Evolutionary conservation across 1,284 basidiomycete genomes (phyloP).

Genomic region (Sanghuangporus baumii): DNA sequence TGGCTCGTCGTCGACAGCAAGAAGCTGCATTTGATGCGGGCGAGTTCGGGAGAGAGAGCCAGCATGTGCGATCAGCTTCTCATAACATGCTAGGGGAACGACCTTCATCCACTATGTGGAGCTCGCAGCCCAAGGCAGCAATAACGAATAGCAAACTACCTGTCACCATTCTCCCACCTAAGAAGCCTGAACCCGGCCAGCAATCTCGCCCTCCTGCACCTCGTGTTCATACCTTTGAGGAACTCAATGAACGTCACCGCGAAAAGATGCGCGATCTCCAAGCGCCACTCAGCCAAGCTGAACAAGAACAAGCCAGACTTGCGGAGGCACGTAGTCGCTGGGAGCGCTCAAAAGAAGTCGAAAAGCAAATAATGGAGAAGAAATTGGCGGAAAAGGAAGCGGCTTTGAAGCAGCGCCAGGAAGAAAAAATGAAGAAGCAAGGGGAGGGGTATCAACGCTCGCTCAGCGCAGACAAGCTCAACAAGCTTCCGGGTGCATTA

Average conservation of each 20-base stretch:
- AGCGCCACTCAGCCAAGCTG: conserved; percentile 64
- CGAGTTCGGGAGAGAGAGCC: conserved; percentile 25
- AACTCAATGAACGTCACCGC: conserved; percentile 74
- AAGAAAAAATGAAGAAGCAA: conserved; percentile 28
- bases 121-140: conserved; percentile 10
- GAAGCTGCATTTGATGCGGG: conserved; percentile 49
- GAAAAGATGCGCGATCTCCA: conserved; percentile 74
- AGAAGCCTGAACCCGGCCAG: conserved; percentile 39
- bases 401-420: conserved; percentile 34
- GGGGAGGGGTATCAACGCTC: conserved; percentile 39
- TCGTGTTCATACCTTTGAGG: conserved; percentile 70
- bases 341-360: conserved; percentile 65
- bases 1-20: conserved; percentile 58
- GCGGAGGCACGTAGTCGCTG: conserved; percentile 65
- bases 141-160: conserved; percentile 22
- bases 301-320: conserved; percentile 65
- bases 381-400: conserved; percentile 67
- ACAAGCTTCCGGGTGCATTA: conserved; percentile 30
- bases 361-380: conserved; percentile 62
- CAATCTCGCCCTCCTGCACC: conserved; percentile 32
- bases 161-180: conserved; percentile 64
- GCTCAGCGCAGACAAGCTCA: conserved; percentile 56
- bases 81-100: neutral
- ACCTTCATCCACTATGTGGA: conserved; percentile 6
- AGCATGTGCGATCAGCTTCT: conserved; percentile 12